phyloP scores from a whole-genome alignment of 768 basidiomycete species.

The Cantharellus anzutake region DNA sequence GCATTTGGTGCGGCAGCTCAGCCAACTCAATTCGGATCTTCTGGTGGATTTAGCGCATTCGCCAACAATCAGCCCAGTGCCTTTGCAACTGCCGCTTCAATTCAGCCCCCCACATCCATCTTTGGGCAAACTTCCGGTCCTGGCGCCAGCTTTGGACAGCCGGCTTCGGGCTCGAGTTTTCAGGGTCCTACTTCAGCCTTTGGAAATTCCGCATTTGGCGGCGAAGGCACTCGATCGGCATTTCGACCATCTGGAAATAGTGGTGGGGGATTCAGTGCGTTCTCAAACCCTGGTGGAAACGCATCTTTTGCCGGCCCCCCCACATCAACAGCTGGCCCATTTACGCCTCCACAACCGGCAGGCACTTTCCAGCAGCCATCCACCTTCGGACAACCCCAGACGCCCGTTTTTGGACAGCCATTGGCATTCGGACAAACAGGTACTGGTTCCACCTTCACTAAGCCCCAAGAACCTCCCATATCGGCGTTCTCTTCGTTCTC shows the following conservation, averaged over 20 bases:
- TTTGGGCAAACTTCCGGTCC: slow-evolving; percentile 14
- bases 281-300: slow-evolving; percentile 1
- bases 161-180: slow-evolving; percentile 9
- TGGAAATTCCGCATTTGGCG: slow-evolving; percentile 6
- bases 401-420: slow-evolving; percentile 20
- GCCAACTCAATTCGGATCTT: slow-evolving; percentile 5
- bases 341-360: background rate
- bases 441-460: background rate
- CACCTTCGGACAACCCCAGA: slow-evolving; percentile 12
- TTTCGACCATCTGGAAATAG: background rate
- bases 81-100: slow-evolving; percentile 10
- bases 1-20: slow-evolving; percentile 12
- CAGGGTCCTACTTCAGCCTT: slow-evolving; percentile 2
- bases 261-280: slow-evolving; percentile 5
- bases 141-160: background rate
- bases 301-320: background rate
- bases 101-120: slow-evolving; percentile 12
- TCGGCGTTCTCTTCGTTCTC: background rate
- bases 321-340: no score
- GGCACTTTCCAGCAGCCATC: slow-evolving; percentile 6
- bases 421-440: background rate
- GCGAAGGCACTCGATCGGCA: background rate
- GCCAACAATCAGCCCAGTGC: slow-evolving; percentile 7
- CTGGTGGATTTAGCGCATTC: slow-evolving; percentile 12
- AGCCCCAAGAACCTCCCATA: background rate